These are phyloP conservation scores for Fusarium sterilihyphosum DNA, from an alignment of 2,329 filamentous ascomycete species.

Conservation along the genomic window DNA sequence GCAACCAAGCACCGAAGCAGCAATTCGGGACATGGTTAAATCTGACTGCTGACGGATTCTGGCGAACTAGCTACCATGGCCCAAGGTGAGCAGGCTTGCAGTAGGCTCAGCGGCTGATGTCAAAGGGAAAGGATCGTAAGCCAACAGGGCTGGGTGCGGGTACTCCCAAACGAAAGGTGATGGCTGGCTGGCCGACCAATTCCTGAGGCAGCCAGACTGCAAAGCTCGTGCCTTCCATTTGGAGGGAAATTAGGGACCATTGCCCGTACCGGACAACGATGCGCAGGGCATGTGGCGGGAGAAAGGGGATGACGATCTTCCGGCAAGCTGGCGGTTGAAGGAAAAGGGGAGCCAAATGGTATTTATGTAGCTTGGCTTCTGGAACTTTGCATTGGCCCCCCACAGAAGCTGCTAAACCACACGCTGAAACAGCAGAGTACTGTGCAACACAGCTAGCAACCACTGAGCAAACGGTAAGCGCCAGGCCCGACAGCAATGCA, in stretches of 20 bases:
- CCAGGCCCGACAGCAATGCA: slow-evolving; percentile 8
- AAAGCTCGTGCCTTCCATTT: slow-evolving; percentile 22
- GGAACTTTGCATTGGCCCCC: slow-evolving; percentile 11
- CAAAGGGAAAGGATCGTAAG: slow-evolving; percentile 40
- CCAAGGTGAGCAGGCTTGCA: slow-evolving; percentile 33
- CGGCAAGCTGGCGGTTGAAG: slow-evolving; percentile 9
- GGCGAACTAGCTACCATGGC: slow-evolving; percentile 2
- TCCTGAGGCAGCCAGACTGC: slow-evolving; percentile 15
- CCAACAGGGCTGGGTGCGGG: slow-evolving; percentile 40
- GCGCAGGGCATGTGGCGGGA: slow-evolving; percentile 11
- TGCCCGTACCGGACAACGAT: slow-evolving; percentile 21
- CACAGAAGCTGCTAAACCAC: slow-evolving; percentile 6
- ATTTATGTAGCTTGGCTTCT: slow-evolving; percentile 28
- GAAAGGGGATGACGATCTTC: slow-evolving; percentile 32
- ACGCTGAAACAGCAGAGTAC: slow-evolving; percentile 18
- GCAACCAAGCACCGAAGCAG: slow-evolving; percentile 19
- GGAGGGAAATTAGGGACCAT: slow-evolving; percentile 36
- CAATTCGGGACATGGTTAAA: slow-evolving; percentile 30
- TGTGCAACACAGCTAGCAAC: slow-evolving; percentile 9
- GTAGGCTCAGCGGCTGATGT: slow-evolving; percentile 38
- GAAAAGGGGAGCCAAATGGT: slow-evolving; percentile 12
- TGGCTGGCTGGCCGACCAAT: slow-evolving; percentile 21
- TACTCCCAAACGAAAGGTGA: slow-evolving; percentile 16
- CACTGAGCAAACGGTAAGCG: slow-evolving; percentile 9
- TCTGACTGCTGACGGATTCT: slow-evolving; percentile 36